Percentiles rank a stretch among this genome's conserved stretches.
Conservation (phyloP, 805 yeast genomes). For the Wickerhamiella galacta region DNA sequence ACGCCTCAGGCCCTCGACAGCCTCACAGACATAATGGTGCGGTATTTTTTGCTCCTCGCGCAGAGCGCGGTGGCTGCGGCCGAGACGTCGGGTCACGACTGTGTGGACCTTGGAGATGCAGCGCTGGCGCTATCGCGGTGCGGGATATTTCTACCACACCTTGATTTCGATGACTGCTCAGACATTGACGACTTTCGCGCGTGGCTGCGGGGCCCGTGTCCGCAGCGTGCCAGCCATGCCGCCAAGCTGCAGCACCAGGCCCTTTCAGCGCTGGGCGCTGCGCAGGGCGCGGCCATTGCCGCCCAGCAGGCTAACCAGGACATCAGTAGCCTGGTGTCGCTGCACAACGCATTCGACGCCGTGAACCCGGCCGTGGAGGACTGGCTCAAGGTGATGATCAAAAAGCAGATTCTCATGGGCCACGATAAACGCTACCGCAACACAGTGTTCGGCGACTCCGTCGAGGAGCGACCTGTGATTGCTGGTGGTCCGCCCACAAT, state of each 20-base stretch:
- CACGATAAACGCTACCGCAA: constrained; percentile 20
- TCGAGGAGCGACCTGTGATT: constrained; percentile 4
- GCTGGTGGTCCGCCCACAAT: constrained; percentile 13
- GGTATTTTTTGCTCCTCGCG: constrained; percentile 41
- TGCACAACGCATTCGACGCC: not conserved
- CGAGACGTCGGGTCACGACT: constrained; percentile 29
- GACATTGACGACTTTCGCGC: constrained; percentile 36
- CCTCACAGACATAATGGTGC: constrained; percentile 58
- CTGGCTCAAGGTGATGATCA: constrained; percentile 21
- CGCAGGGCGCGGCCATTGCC: constrained; percentile 15
- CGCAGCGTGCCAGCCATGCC: constrained; percentile 10
- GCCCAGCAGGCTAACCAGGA: constrained; percentile 8
- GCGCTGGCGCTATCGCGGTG: constrained; percentile 50
- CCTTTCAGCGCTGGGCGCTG: constrained; percentile 10
- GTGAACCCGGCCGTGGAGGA: constrained; percentile 8
- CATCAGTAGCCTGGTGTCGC: not conserved
- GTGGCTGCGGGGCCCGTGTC: constrained; percentile 27
- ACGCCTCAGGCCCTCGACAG: constrained; percentile 55
- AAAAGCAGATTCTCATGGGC: constrained; percentile 21
- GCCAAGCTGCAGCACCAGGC: constrained; percentile 10
- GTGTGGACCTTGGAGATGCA: constrained; percentile 46
- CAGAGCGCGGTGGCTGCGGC: constrained; percentile 35
- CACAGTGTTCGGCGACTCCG: constrained; percentile 16
- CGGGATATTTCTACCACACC: constrained; percentile 46
- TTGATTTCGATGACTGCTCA: constrained; percentile 27